phyloP scores from a whole-genome alignment of 1,139 yeast genomes.

The Barnettozyma hawaiiensis region DNA sequence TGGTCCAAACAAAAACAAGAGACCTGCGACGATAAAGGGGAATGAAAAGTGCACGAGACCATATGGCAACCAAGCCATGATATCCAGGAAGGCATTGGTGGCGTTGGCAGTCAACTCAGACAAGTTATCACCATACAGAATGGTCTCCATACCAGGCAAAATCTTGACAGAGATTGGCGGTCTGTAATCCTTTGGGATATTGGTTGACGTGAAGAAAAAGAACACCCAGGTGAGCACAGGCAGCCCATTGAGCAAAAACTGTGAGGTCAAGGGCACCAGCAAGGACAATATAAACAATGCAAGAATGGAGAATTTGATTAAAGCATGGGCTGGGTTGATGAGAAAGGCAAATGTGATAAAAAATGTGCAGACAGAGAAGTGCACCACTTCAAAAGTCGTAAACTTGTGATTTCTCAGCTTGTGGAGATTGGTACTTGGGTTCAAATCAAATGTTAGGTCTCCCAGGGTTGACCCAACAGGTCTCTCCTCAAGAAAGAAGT shows the following conservation, averaged over 20 bases:
- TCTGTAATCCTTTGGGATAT: conserved; percentile 71
- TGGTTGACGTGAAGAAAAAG: conserved; percentile 72
- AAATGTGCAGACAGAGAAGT: conserved; percentile 45
- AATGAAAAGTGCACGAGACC: conserved; percentile 86
- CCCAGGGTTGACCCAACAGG: conserved; percentile 51
- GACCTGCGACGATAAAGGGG: conserved; percentile 80
- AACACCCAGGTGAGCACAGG: conserved; percentile 90
- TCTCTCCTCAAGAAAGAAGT: conserved; percentile 54
- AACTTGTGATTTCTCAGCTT: conserved; percentile 47
- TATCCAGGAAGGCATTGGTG: conserved; percentile 62
- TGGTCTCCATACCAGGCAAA: conserved; percentile 90
- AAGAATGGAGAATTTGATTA: conserved; percentile 28
- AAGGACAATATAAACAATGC: conserved; percentile 31
- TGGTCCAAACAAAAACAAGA: conserved; percentile 84
- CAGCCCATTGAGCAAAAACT: conserved; percentile 78
- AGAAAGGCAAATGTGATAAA: conserved; percentile 46
- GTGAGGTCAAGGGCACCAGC: conserved; percentile 71
- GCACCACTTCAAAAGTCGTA: conserved; percentile 41
- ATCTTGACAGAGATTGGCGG: conserved; percentile 90
- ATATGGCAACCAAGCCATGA: conserved; percentile 94
- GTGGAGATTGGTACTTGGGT: conserved; percentile 44
- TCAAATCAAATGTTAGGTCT: conserved; percentile 55
- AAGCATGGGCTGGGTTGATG: conserved; percentile 31
- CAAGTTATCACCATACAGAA: conserved; percentile 88
- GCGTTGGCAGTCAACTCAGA: conserved; percentile 79